Evolutionary conservation across 2,329 filamentous ascomycete species (phyloP), one percentile per base, ranked within the genome.

Genomic region (Xylariales sp.): DNA sequence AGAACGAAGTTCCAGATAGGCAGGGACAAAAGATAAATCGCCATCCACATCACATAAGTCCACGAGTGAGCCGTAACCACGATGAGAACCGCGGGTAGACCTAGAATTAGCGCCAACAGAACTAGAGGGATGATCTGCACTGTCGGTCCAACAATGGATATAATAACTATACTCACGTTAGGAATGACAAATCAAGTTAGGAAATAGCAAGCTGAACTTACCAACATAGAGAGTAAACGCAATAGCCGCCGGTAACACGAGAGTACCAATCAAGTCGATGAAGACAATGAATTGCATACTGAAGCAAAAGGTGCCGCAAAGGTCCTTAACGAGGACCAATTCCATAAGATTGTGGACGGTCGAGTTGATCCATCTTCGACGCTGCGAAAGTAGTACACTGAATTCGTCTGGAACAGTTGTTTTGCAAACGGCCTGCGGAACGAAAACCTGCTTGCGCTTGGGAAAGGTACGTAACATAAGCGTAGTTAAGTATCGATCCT

Each of bases 201-300:
- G 59, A 7, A 5, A 50, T 30, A 14, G 16, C 10, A 8, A 18
- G 1, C 32, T 66, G 6, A 71, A 88, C 91, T 87, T 89, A 94
- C 92, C 90, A 76, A 99, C 91, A 81, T 99, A 99, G 78, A 98
- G 90, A 23, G 96, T 99, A 80, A 99, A 99, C 3, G 93, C 91
- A 78, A 99, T 98, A 73, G 97, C 97, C 54, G 96, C 97, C 2
- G 96, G 96, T 28, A 99, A 86, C 10, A 99, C 96, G 62, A 99
- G 85, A 1, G 97, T 99, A 75, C 96, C 96, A 63, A 98, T 87
- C 63, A 99, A 86, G 82, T 99, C 96, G 77, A 99, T 92, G 79
- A 94, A 97, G 70, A 99, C 91, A 72, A 99, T 91, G 78, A 99
- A 99, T 82, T 99, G 96, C 96, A 99, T 99, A 81, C 93, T 97